Percentiles rank a stretch among this genome's conserved stretches.
phyloP scores from a whole-genome alignment of 1,284 basidiomycete species.

The Ustilago tritici region DNA sequence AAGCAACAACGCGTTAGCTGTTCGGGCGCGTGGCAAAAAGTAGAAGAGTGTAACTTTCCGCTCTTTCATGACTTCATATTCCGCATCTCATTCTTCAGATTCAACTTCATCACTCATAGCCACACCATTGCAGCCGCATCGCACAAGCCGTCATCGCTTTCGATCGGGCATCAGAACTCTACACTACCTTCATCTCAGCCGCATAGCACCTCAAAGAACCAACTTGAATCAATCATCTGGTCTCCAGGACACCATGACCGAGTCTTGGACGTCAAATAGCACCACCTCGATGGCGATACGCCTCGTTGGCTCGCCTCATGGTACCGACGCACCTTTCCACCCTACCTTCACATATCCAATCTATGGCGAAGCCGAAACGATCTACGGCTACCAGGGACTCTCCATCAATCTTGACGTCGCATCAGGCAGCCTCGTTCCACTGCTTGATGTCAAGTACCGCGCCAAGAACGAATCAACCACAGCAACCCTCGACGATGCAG shows the following conservation, averaged over 20 bases:
- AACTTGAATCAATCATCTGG: not conserved
- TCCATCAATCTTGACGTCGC: slow-evolving; percentile 80
- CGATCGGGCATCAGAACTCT: not conserved
- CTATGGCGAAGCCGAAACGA: slow-evolving; percentile 94
- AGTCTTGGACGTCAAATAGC: slow-evolving; percentile 60
- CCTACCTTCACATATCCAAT: slow-evolving; percentile 67
- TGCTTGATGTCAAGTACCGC: slow-evolving; percentile 55
- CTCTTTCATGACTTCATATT: not conserved
- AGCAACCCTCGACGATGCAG: slow-evolving; percentile 85
- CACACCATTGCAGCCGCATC: not conserved
- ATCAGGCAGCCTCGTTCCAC: slow-evolving; percentile 81
- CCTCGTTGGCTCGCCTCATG: slow-evolving; percentile 51
- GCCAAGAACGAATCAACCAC: slow-evolving; percentile 70
- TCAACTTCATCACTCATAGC: not conserved
- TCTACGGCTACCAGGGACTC: slow-evolving; percentile 86
- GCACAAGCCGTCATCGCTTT: not conserved
- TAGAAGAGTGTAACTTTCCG: slow-evolving; percentile 1
- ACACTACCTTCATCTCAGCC: not conserved
- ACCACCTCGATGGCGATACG: slow-evolving; percentile 58
- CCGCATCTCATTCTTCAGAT: not conserved
- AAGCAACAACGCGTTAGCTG: not conserved
- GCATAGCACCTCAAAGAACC: not conserved
- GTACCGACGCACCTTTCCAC: slow-evolving; percentile 51
- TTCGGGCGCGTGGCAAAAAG: not conserved
- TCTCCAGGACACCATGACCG: slow-evolving; percentile 27